These are phyloP conservation scores for Sporisorium exsertum DNA, from an alignment of 1,284 basidiomycete genomes.

Conservation along the genomic window DNA sequence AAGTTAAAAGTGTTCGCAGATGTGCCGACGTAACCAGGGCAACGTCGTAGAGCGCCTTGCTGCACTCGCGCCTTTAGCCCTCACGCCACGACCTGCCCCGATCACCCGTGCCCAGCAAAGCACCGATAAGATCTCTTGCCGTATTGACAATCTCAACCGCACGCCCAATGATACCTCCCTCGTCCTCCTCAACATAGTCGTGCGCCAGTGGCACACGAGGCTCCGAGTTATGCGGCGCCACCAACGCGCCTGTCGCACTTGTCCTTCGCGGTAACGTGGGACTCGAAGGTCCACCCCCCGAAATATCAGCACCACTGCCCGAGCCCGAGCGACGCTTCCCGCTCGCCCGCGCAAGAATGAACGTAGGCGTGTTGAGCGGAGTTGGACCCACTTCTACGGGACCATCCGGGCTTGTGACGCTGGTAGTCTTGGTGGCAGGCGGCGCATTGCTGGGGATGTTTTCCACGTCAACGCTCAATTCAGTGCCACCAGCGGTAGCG, in stretches of 20 bases:
- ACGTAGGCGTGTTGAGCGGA: constrained; percentile 66
- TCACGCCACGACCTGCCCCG: constrained; percentile 52
- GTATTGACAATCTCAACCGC: constrained; percentile 68
- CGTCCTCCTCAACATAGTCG: constrained; percentile 68
- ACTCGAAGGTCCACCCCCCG: constrained; percentile 42
- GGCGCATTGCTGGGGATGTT: constrained; percentile 60
- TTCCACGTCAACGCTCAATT: constrained; percentile 58
- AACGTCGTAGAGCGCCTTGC: not conserved
- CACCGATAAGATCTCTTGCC: constrained; percentile 64
- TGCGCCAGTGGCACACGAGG: constrained; percentile 64
- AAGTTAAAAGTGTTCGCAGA: not conserved
- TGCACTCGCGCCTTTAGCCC: too few relatives aligned
- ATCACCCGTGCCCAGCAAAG: constrained; percentile 55
- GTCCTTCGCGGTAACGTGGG: constrained; percentile 57
- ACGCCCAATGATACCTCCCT: constrained; percentile 65
- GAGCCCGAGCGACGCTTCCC: constrained; percentile 50
- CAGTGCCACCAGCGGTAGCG: constrained; percentile 16
- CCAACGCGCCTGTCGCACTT: constrained; percentile 61
- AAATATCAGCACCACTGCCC: constrained; percentile 31
- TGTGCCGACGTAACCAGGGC: not conserved
- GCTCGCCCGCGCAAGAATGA: constrained; percentile 51
- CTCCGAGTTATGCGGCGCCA: constrained; percentile 58
- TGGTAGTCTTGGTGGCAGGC: constrained; percentile 18
- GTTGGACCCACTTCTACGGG: constrained; percentile 59
- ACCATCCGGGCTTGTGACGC: constrained; percentile 30